Base-by-base conservation (phyloP, 140 eudicot species). In the Bidens hawaiensis region DNA sequence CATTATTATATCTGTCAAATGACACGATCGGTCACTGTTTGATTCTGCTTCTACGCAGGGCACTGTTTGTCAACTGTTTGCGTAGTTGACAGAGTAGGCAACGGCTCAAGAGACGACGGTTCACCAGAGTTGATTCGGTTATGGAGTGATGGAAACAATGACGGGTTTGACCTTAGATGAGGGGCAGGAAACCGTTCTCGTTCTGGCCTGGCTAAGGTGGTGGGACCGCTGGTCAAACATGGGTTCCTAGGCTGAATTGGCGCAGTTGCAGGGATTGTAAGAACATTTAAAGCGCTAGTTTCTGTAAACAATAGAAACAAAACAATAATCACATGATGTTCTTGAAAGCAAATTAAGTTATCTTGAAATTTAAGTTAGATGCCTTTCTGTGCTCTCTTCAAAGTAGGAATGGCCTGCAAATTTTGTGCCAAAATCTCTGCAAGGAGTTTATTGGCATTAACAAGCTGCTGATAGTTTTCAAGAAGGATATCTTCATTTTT, bases 171-270 rank as follows among this genome's bases (percentile, higher is more conserved):
- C 43, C 79, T 48, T 18, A 80, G 69, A 67, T 83, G 91, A 15
- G 91, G 95, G 13, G 91, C 82, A 2, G 95, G 85, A 17, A 78
- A 74, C 26, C 78, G 75, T 5, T n/a, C n/a, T n/a, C 67, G 10
- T 25, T 4, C 23, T n/a, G 16, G 3, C 9, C 68, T 40, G 42
- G 70, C 72, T 22, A 16, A 25, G 27, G 30, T 30, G 46, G 38
- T 40, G 12, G 63, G 60, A n/a, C 58, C 52, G 0, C 17, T 52
- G 28, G 67, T 62, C 34, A 49, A 41, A 34, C 43, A 33, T 42
- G 53, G 46, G 38, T 5, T 59, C 47, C 0, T 30, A 13, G 65
- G 59, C 21, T 4, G 63, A 47, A 16, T 23, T 3, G 43, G 47
- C 28, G 25, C 17, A 28, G 67, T 33, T 52, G 66, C 78, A 25